Base-by-base conservation (phyloP, 805 yeast genomes). In the Kuraishia capsulata region DNA sequence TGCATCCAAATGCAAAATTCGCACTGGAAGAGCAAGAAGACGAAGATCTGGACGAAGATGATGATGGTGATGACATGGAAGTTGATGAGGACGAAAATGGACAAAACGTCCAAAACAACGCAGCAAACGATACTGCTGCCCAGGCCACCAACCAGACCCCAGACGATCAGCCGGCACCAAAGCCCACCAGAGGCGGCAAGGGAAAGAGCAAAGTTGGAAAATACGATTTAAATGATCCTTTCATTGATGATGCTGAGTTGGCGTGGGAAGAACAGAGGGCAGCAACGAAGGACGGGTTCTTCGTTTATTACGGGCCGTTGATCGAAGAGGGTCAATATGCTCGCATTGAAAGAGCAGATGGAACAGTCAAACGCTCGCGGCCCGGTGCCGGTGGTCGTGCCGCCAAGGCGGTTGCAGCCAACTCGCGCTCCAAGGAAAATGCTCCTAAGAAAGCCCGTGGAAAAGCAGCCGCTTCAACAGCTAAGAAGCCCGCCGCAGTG, bases 201-300 rank as follows among this genome's bases (percentile, higher is more conserved):
- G 63, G 66, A 69, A 81, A 81, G 51, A 73, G 88, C 38, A 75
- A 83, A 46, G 86, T 88, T 26, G 96, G 96, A 2, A 87, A 85
- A 53, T 92, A 92, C 59, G 98, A 92, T 55, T 67, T 76, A 36
- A 79, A 84, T 43, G 99, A 92, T 58, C 98, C 97, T 2, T 92
- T 92, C 52, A 92, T 92, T 42, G 99, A 92, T 61, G 98, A 92
- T 59, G 74, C 86, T 13, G 99, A 92, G 59, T 64, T 88, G 48
- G 73, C 77, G 41, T 83, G 92, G 83, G 98, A 92, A 59, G 96
- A 89, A 56, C 94, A 84, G 51, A 78, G 95, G 6, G 89, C 90
- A 2, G 78, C 90, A 1, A 88, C 96, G 1, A 83, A 83, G 46
- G 97, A 92, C 52, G 98, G 97, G 2, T 92, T 89, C 55, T 92